phyloP scores from a whole-genome alignment of 192 early-diverging fungal genomes.

The Phlyctochytrium planicorne region DNA sequence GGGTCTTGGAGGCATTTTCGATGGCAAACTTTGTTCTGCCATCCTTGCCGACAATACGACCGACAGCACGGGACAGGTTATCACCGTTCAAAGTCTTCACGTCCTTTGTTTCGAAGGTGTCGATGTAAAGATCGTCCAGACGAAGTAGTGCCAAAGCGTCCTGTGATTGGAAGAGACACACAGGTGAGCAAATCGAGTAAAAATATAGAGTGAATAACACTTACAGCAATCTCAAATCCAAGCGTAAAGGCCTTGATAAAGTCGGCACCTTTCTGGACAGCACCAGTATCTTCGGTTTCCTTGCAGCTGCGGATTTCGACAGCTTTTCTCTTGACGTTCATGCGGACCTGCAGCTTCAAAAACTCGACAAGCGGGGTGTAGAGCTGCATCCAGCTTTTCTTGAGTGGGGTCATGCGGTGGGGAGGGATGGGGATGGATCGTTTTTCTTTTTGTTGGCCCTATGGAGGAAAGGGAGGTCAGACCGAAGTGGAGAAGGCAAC shows the following conservation, averaged over 20 bases:
- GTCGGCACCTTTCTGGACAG: constrained; percentile 95
- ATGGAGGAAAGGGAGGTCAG: constrained; percentile 3
- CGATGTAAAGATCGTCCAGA: constrained; percentile 94
- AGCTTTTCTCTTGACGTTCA: constrained; percentile 86
- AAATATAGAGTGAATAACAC: constrained; percentile 4
- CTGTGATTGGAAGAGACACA: constrained; percentile 21
- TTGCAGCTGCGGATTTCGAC: constrained; percentile 87
- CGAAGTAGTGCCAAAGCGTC: constrained; percentile 92
- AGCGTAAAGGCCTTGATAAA: constrained; percentile 92
- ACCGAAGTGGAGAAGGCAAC: neutral
- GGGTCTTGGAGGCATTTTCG: constrained; percentile 94
- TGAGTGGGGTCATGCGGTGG: constrained; percentile 87
- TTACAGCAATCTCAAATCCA: constrained; percentile 81
- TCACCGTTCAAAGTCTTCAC: constrained; percentile 93
- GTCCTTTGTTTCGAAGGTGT: constrained; percentile 98
- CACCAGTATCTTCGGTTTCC: constrained; percentile 82
- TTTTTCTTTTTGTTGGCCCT: constrained; percentile 31
- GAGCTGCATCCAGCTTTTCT: constrained; percentile 91
- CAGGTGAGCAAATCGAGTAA: constrained; percentile 1
- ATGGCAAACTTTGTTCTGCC: constrained; percentile 98
- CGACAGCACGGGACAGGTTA: constrained; percentile 95
- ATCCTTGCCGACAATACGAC: constrained; percentile 96
- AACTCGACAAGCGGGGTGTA: constrained; percentile 96
- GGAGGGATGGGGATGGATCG: constrained; percentile 93
- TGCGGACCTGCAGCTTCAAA: constrained; percentile 91